phyloP scores from a whole-genome alignment of 768 basidiomycete species.

The Kwoniella europaea region DNA sequence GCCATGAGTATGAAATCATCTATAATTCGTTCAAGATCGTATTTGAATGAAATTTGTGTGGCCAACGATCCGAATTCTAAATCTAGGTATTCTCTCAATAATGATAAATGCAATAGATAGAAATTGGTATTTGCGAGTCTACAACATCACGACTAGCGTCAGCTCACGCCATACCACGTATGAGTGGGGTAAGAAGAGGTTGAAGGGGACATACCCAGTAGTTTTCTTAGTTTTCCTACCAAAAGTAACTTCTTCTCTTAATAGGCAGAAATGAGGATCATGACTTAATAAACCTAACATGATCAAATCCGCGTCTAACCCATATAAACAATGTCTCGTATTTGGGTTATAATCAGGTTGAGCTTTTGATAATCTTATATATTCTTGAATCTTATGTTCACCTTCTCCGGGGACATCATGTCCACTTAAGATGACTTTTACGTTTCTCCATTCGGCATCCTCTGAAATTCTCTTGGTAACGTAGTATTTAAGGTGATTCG shows the following conservation, averaged over 20 bases:
- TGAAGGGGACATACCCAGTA: constrained; percentile 60
- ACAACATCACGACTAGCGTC: background rate
- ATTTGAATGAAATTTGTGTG: constrained; percentile 72
- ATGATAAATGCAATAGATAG: constrained; percentile 88
- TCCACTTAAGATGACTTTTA: constrained; percentile 91
- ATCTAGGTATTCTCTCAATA: constrained; percentile 96
- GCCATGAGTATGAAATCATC: constrained; percentile 97
- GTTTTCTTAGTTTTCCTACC: constrained; percentile 80
- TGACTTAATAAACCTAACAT: constrained; percentile 97
- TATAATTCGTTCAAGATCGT: constrained; percentile 90
- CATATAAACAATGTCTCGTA: constrained; percentile 95
- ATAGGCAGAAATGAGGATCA: constrained; percentile 96
- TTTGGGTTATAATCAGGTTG: constrained; percentile 97
- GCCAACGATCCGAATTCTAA: constrained; percentile 75
- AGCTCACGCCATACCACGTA: constrained; percentile 5
- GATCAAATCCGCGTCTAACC: constrained; percentile 95
- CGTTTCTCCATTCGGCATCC: constrained; percentile 90
- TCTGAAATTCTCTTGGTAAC: constrained; percentile 97
- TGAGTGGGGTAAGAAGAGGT: background rate
- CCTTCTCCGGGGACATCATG: constrained; percentile 98
- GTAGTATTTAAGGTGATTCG: constrained; percentile 90
- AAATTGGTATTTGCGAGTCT: constrained; percentile 66
- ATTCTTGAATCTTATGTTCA: constrained; percentile 99
- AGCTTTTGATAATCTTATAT: constrained; percentile 90
- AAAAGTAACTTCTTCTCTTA: constrained; percentile 98